A percentile compares a stretch with the other conserved stretches of the same genome.
Conservation (phyloP, 345 rosid genomes). For the Gossypium herbaceum region DNA sequence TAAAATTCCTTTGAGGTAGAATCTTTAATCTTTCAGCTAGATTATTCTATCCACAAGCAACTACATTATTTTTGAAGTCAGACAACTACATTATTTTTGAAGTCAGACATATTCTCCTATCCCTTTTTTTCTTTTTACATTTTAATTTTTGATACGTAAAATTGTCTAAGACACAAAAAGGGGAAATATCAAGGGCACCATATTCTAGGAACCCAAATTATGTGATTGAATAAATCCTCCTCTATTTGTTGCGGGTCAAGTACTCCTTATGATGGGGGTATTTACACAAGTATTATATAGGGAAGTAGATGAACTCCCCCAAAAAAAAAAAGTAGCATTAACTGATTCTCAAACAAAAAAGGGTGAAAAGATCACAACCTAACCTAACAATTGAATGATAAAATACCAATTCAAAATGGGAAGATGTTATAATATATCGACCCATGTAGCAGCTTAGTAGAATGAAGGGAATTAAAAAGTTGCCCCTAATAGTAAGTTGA, state of each 20-base stretch:
- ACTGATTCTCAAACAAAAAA: neutral
- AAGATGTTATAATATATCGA: neutral
- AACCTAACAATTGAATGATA: neutral
- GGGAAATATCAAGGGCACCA: neutral
- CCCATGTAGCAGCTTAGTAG: neutral
- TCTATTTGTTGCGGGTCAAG: too few species aligned
- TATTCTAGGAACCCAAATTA: too few species aligned
- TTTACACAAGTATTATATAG: neutral
- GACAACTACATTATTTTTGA: neutral
- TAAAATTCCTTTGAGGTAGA: slow-evolving; percentile 3
- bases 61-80: neutral
- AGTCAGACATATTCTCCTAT: neutral
- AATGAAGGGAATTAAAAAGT: neutral
- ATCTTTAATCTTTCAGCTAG: slow-evolving; percentile 5
- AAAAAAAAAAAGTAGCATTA: neutral
- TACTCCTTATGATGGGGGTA: neutral
- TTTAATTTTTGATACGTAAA: neutral
- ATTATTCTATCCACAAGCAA: neutral
- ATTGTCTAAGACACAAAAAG: neutral
- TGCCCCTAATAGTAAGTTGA: neutral
- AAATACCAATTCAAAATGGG: neutral
- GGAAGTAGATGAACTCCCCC: neutral
- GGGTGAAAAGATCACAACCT: neutral
- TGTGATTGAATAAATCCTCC: too few species aligned
- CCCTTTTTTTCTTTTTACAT: neutral